These are phyloP conservation scores for Pistacia integerrima DNA, from an alignment of 345 rosid species.

Conservation along the genomic window DNA sequence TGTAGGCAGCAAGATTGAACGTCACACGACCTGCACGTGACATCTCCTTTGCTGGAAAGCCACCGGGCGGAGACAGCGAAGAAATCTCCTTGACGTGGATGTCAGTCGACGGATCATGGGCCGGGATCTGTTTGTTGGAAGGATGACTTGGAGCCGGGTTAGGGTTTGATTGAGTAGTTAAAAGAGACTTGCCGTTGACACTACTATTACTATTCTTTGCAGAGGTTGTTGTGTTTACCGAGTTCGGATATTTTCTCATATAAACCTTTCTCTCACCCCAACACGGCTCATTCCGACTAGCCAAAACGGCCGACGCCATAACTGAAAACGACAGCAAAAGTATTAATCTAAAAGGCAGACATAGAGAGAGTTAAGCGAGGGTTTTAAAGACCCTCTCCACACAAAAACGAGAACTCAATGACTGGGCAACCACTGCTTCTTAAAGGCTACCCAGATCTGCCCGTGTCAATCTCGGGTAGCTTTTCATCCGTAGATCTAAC, in stretches of 20 bases:
- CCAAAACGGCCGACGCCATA: conserved; percentile 45
- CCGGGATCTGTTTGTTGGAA: conserved; percentile 11
- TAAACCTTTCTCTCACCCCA: conserved; percentile 43
- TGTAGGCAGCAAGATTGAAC: conserved; percentile 26
- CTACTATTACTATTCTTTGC: not conserved
- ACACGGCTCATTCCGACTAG: conserved; percentile 40
- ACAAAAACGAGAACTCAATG: not conserved
- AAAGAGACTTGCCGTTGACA: not conserved
- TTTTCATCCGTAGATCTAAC: conserved; percentile 27
- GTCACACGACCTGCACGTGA: conserved; percentile 25
- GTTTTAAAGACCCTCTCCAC: conserved; percentile 20
- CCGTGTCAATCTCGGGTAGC: conserved; percentile 27
- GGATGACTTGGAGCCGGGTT: not conserved
- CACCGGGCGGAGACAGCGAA: conserved; percentile 5
- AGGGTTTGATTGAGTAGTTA: conserved; percentile 15
- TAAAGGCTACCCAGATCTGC: conserved; percentile 49
- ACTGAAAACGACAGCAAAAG: not conserved
- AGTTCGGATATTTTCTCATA: conserved; percentile 35
- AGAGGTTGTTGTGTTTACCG: conserved; percentile 13
- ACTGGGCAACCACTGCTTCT: conserved; percentile 21
- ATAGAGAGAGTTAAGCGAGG: not conserved
- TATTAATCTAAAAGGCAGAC: too few species aligned
- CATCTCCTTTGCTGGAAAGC: conserved; percentile 19
- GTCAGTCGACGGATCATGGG: conserved; percentile 19
- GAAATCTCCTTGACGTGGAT: conserved; percentile 16